These are phyloP conservation scores for Candida peoriensis DNA, from an alignment of 805 yeast genomes.

Conservation along the genomic window DNA sequence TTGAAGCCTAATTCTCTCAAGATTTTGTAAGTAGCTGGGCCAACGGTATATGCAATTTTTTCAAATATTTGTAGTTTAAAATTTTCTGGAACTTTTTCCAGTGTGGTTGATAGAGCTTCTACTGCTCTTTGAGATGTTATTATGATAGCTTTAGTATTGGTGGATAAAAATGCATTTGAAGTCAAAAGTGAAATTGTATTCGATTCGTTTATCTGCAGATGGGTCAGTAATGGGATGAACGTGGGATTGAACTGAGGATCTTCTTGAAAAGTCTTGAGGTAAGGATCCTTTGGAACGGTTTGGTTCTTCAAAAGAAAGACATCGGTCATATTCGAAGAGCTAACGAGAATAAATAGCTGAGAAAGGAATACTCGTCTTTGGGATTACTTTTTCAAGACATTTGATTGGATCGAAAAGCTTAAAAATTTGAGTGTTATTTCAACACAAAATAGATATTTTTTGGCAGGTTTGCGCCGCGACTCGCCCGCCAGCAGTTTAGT, in stretches of 20 bases:
- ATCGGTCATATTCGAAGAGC: too few relatives aligned
- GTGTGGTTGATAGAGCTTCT: conserved; percentile 57
- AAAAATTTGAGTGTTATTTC: too few relatives aligned
- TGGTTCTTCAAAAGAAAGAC: conserved; percentile 65
- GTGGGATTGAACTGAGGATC: conserved; percentile 34
- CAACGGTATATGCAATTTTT: conserved; percentile 78
- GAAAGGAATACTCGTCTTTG: too few relatives aligned
- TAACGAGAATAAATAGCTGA: too few relatives aligned
- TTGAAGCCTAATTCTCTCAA: conserved; percentile 58
- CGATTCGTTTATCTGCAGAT: conserved; percentile 46
- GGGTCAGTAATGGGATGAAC: conserved; percentile 74
- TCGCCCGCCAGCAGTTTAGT: too few relatives aligned
- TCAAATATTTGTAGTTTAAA: conserved; percentile 28
- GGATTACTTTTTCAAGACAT: too few relatives aligned
- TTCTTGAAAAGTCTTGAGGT: conserved; percentile 41
- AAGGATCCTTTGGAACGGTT: conserved; percentile 66
- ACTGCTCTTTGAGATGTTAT: conserved; percentile 92
- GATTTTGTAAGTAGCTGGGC: conserved; percentile 76
- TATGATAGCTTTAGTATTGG: conserved; percentile 47
- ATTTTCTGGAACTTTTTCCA: conserved; percentile 16
- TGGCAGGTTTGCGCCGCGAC: too few relatives aligned
- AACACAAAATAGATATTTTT: too few relatives aligned
- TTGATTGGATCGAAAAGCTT: too few relatives aligned
- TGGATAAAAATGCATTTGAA: conserved; percentile 37
- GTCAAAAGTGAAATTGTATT: conserved; percentile 40